These are phyloP conservation scores for Paramecium biaurelia DNA, from an alignment of 73 alveolate genomes.

Conservation along the genomic window DNA sequence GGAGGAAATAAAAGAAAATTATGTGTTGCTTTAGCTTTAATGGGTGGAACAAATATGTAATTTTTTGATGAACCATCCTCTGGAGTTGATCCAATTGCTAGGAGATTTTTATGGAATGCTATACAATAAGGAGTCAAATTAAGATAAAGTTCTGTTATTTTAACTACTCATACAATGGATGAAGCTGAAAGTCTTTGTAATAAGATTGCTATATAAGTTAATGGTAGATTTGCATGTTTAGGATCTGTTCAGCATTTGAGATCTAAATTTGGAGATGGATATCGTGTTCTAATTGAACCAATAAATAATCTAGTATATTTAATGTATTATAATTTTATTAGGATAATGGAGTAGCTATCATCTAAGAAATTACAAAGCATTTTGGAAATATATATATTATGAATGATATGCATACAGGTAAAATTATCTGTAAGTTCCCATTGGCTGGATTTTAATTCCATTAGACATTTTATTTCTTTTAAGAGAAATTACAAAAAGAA, in stretches of 20 bases:
- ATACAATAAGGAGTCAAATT: constrained; percentile 62
- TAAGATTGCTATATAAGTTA: constrained; percentile 94
- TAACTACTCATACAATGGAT: constrained; percentile 63
- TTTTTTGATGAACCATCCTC: constrained; percentile 88
- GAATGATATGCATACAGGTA: background rate
- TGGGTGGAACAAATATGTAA: constrained; percentile 75
- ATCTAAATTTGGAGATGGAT: constrained; percentile 92
- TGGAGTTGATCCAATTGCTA: constrained; percentile 87
- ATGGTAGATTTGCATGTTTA: constrained; percentile 88
- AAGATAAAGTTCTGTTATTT: constrained; percentile 49
- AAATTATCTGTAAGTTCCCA: background rate
- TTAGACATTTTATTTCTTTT: constrained; percentile 16
- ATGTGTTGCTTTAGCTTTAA: constrained; percentile 83
- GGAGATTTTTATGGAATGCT: constrained; percentile 97
- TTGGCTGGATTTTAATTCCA: background rate
- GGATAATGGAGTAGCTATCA: background rate
- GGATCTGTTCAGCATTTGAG: constrained; percentile 90
- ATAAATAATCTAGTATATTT: background rate
- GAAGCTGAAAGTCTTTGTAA: constrained; percentile 70
- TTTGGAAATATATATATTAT: background rate
- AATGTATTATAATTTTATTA: background rate
- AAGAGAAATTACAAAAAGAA: background rate
- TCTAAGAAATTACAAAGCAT: background rate
- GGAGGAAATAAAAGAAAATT: constrained; percentile 91
- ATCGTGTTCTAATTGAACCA: constrained; percentile 71